Base-by-base conservation (phyloP, 73 alveolate genomes). In the Paramecium octaurelia region DNA sequence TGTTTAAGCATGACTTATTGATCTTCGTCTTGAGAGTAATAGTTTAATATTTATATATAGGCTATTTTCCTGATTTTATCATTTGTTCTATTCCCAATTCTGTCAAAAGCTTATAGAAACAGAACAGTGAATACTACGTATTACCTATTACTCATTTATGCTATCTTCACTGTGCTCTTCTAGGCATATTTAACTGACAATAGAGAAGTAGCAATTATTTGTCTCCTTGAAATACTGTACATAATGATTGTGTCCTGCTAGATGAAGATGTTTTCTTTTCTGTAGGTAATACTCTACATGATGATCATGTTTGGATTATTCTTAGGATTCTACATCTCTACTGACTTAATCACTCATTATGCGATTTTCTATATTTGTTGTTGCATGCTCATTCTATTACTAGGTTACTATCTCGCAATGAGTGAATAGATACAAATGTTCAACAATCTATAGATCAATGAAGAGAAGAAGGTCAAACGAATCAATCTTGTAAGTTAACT, bases 371-470 rank as follows among this genome's bases (percentile, higher is more conserved):
- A 80, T 44, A 31, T 80, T 12, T 34, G 46, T 20, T 80, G 91
- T 43, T 34, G 46, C 24, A 42, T 44, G 57, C 16, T 80, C 9
- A 38, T 80, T 12, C 8, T 40, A 31, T 44, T 80, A 3, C 16
- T 80, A 44, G 73, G 73, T 12, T 80, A 80, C 27, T 48, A 80
- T 48, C 24, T 23, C 20, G 75, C 64, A 42, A 80, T 80, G 91
- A 42, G 76, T 80, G 91, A 80, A 43, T 24, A 80, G 46, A 46
- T 80, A 9, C 46, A 80, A 43, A 80, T 80, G 75, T 80, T 80
- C 29, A 80, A 80, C 23, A 80, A 80, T 43, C 21, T 80, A 14
- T 80, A 80, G 27, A 80, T 80, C 6, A 80, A 80, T 80, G 91
- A 80, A 24, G 91, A 80, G 24, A 80, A 46, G 44, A 80, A 80